Evolutionary conservation across 176 grass and related monocot genomes (phyloP).

Genomic region (Rhynchospora tenuis): DNA sequence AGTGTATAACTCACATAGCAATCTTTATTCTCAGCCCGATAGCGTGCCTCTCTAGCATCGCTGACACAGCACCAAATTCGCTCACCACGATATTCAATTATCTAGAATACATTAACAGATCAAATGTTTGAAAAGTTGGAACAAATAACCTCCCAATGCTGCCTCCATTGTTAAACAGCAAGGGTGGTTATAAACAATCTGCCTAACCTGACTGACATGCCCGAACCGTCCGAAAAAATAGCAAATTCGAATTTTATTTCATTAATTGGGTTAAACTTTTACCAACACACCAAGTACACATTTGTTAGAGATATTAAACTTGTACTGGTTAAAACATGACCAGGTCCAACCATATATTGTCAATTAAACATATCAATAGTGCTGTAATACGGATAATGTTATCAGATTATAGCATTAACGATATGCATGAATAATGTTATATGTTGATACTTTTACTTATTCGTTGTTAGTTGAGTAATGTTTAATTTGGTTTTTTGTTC

Average conservation of each 20-base stretch:
- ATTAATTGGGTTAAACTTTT: constrained; percentile 86
- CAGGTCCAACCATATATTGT: too few species aligned
- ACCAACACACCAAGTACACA: constrained; percentile 33
- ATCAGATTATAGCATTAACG: too few species aligned
- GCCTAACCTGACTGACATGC: too few species aligned
- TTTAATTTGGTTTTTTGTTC: too few species aligned
- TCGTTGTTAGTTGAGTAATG: too few species aligned
- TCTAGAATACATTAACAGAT: constrained; percentile 29
- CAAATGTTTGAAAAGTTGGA: not conserved
- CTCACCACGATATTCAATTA: constrained; percentile 92
- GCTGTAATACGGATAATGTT: too few species aligned
- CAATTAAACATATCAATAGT: too few species aligned
- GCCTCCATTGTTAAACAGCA: not conserved
- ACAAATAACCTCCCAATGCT: not conserved
- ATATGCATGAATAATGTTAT: too few species aligned
- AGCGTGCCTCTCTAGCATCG: constrained; percentile 82
- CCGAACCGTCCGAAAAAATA: not conserved
- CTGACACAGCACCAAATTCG: constrained; percentile 72
- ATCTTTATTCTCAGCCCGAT: constrained; percentile 72
- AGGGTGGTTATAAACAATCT: not conserved
- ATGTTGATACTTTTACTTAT: too few species aligned
- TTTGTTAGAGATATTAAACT: too few species aligned
- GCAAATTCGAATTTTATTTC: constrained; percentile 72
- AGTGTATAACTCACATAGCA: constrained; percentile 69
- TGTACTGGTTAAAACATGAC: too few species aligned